Conservation (phyloP, 2,329 filamentous ascomycete species). For the Colletotrichum godetiae region DNA sequence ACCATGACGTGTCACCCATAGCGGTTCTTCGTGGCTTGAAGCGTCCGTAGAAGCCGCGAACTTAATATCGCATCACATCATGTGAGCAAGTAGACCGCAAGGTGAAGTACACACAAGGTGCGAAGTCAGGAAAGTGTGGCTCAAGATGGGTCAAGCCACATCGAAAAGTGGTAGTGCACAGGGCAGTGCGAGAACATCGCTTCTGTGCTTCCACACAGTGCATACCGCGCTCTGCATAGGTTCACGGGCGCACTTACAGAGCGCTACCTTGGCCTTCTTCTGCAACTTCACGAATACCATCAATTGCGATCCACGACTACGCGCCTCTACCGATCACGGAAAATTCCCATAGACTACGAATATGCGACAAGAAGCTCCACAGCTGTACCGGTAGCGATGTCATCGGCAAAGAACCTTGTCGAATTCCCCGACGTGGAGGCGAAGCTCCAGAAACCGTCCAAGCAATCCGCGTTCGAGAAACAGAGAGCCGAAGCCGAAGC, state of each 20-base stretch:
- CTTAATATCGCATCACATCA: too few species aligned
- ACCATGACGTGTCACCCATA: too few species aligned
- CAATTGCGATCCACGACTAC: not conserved
- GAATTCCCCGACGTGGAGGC: conserved; percentile 79
- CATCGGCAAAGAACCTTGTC: conserved; percentile 58
- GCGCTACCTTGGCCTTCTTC: not conserved
- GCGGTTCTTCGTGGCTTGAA: too few species aligned
- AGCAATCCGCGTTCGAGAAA: conserved; percentile 89
- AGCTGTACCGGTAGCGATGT: conserved; percentile 49
- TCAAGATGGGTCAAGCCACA: not conserved
- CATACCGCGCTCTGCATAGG: not conserved
- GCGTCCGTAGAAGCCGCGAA: too few species aligned
- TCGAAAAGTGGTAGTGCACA: not conserved
- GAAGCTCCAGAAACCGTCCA: conserved; percentile 83
- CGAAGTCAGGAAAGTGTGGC: not conserved
- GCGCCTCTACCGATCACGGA: not conserved
- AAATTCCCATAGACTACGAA: not conserved
- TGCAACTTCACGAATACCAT: not conserved
- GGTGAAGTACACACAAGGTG: not conserved
- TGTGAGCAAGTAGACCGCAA: too few species aligned
- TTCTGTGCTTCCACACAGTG: not conserved
- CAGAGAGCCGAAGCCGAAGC: conserved; percentile 91
- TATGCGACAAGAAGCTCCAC: conserved; percentile 13
- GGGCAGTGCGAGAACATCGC: not conserved
- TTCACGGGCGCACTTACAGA: not conserved